A percentile compares a stretch with the other conserved stretches of the same genome.
Evolutionary conservation across 805 yeast species (phyloP).

Genomic region (Sugiyamaella marilandica): DNA sequence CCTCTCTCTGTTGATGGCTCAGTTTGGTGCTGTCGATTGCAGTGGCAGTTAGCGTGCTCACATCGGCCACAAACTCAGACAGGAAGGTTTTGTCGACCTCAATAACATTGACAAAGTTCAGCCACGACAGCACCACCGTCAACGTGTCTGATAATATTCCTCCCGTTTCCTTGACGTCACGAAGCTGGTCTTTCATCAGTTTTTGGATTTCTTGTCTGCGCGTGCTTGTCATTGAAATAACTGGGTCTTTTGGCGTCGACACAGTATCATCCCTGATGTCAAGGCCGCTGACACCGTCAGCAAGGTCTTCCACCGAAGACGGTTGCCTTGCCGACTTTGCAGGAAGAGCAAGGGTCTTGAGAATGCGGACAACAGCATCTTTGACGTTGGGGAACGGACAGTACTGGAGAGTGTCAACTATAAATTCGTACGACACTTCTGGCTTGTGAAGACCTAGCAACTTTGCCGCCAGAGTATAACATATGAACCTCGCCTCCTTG

Average conservation of each 20-base stretch:
- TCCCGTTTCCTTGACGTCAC: slow-evolving; percentile 22
- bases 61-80: slow-evolving; percentile 23
- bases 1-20: slow-evolving; percentile 1
- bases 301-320: slow-evolving; percentile 10
- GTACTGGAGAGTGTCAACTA: slow-evolving; percentile 56
- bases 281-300: slow-evolving; percentile 5
- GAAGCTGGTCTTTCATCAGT: slow-evolving; percentile 31
- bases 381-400: slow-evolving; percentile 64
- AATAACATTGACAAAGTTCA: slow-evolving; percentile 48
- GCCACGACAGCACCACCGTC: slow-evolving; percentile 48
- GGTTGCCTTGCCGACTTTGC: slow-evolving; percentile 26
- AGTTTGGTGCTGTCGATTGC: slow-evolving; percentile 19
- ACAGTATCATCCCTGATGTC: background rate
- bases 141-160: slow-evolving; percentile 24
- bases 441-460: slow-evolving; percentile 58
- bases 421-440: slow-evolving; percentile 50
- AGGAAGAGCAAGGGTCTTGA: slow-evolving; percentile 53
- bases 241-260: slow-evolving; percentile 22
- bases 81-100: slow-evolving; percentile 33
- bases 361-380: slow-evolving; percentile 56
- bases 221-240: slow-evolving; percentile 40
- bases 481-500: slow-evolving; percentile 39
- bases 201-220: slow-evolving; percentile 42
- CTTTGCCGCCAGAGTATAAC: slow-evolving; percentile 60
- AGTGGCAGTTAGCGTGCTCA: slow-evolving; percentile 30